These are phyloP conservation scores for Dryas drummondii DNA, from an alignment of 306 rosid species.

Conservation along the genomic window DNA sequence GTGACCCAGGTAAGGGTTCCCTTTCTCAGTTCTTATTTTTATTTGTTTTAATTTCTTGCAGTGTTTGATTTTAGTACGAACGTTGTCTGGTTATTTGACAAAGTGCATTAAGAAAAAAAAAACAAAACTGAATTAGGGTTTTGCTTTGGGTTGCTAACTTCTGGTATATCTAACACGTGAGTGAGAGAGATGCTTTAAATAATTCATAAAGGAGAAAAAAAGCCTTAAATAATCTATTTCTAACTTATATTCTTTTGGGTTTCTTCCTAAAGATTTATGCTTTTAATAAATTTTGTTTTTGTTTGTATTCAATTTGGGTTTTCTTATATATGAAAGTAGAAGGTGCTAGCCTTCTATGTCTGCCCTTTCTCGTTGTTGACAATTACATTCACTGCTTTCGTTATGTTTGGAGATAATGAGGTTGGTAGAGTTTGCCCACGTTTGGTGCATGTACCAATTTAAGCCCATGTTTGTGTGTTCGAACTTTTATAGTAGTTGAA, in stretches of 20 bases:
- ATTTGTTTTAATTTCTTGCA: not conserved
- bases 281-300: not conserved
- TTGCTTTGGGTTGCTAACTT: not conserved
- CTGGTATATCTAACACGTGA: not conserved
- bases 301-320: not conserved
- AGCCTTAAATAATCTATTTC: not conserved
- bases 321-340: not conserved
- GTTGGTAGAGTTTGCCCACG: not conserved
- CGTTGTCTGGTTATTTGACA: not conserved
- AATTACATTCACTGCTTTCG: not conserved
- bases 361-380: not conserved
- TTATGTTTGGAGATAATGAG: not conserved
- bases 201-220: not conserved
- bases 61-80: not conserved
- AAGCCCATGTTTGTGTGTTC: not conserved
- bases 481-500: too few species aligned
- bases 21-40: not conserved
- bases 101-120: not conserved
- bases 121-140: not conserved
- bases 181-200: not conserved
- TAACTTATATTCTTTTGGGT: not conserved
- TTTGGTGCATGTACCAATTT: not conserved
- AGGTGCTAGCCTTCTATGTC: not conserved
- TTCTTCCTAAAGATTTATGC: not conserved
- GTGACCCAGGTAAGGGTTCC: conserved; percentile 57